These are phyloP conservation scores for Ophiostoma montium DNA, from an alignment of 2,329 filamentous ascomycete species.

Conservation along the genomic window DNA sequence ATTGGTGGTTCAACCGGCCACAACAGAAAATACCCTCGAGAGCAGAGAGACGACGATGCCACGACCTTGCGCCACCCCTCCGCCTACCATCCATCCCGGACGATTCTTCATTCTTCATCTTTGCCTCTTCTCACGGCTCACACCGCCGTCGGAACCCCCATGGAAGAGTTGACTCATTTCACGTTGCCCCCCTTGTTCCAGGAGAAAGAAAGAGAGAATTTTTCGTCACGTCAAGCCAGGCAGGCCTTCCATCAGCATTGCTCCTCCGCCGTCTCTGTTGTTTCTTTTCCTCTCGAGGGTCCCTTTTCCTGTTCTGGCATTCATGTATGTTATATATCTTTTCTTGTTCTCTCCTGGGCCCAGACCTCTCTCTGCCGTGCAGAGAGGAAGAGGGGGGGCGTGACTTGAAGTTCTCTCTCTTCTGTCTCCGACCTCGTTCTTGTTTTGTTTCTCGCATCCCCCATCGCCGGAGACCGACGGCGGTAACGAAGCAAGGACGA, in stretches of 20 bases:
- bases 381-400: background rate
- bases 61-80: background rate
- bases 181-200: background rate
- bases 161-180: conserved; percentile 1
- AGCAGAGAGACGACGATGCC: conserved; percentile 9
- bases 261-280: background rate
- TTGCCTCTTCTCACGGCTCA: background rate
- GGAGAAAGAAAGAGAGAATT: conserved; percentile 3
- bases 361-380: background rate
- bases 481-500: background rate
- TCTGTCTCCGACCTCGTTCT: background rate
- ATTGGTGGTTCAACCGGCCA: background rate
- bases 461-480: background rate
- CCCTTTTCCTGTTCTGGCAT: conserved; percentile 1
- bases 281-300: conserved; percentile 4
- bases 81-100: background rate
- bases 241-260: conserved; percentile 2
- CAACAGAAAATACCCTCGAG: conserved; percentile 6
- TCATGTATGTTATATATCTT: conserved; percentile 3
- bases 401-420: background rate
- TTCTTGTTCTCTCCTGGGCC: conserved; percentile 3
- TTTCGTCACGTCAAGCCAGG: conserved; percentile 1
- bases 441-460: background rate
- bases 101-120: conserved; percentile 4
- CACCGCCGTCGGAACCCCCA: conserved; percentile 20